Conservation (phyloP, 768 basidiomycete genomes). For the Macrolepiota dolichaula region DNA sequence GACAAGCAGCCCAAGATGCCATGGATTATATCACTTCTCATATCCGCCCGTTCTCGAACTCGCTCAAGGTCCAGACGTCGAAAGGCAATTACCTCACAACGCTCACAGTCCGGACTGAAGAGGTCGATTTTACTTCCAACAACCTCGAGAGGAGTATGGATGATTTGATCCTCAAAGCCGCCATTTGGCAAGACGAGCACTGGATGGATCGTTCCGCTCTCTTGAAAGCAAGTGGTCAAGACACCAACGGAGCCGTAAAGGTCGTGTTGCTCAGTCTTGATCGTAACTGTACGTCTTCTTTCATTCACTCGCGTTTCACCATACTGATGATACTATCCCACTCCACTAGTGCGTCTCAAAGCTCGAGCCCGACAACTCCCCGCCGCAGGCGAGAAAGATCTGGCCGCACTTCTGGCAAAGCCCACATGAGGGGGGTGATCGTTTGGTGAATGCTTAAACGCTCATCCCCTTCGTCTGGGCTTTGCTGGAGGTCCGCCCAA, state of each 20-base stretch:
- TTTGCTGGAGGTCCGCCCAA: background rate
- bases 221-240: constrained; percentile 44
- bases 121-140: constrained; percentile 64
- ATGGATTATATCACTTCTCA: constrained; percentile 73
- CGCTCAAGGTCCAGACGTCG: constrained; percentile 92
- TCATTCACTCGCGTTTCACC: background rate
- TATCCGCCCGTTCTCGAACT: constrained; percentile 67
- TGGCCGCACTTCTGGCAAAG: constrained; percentile 62
- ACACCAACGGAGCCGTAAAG: constrained; percentile 56
- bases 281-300: constrained; percentile 70
- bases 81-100: constrained; percentile 91
- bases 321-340: constrained; percentile 15
- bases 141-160: constrained; percentile 80
- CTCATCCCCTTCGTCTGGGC: background rate
- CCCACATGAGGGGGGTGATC: constrained; percentile 18
- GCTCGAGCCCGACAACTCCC: constrained; percentile 83
- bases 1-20: constrained; percentile 69
- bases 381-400: constrained; percentile 83
- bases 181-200: constrained; percentile 90
- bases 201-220: constrained; percentile 83
- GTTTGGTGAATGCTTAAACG: background rate
- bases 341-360: constrained; percentile 74
- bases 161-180: constrained; percentile 89
- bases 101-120: constrained; percentile 79
- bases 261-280: constrained; percentile 90